A percentile compares a stretch with the other conserved stretches of the same genome.
phyloP scores from a whole-genome alignment of 2,329 filamentous ascomycete species.

The Ascomycota sp. region DNA sequence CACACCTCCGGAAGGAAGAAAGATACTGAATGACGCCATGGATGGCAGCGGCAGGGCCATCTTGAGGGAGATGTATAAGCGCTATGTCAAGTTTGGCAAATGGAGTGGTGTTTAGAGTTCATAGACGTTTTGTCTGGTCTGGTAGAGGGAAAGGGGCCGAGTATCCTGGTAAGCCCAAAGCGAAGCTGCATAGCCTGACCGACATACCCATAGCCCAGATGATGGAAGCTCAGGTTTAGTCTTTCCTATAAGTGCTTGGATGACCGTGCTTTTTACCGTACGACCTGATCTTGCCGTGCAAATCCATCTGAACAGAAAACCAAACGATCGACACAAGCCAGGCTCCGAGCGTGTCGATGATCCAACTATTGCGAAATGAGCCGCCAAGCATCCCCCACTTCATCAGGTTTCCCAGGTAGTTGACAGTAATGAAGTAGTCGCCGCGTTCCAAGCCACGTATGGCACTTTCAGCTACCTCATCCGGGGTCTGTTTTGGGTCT shows the following conservation, averaged over 20 bases:
- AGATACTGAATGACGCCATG: conserved; percentile 35
- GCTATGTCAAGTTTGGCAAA: conserved; percentile 40
- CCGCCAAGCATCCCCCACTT: conserved; percentile 36
- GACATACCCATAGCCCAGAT: too few relatives aligned
- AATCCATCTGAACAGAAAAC: conserved; percentile 32
- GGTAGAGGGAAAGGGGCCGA: too few relatives aligned
- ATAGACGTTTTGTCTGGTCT: too few relatives aligned
- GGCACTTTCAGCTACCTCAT: conserved; percentile 48
- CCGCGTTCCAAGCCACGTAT: conserved; percentile 60
- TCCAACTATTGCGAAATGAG: conserved; percentile 32
- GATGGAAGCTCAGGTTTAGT: conserved; percentile 1
- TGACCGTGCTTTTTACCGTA: conserved; percentile 36
- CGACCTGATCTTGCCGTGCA: conserved; percentile 33
- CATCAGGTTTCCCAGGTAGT: conserved; percentile 49
- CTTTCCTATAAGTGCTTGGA: conserved; percentile 24
- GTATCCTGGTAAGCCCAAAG: too few relatives aligned
- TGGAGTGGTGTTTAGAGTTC: conserved; percentile 31
- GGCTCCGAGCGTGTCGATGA: conserved; percentile 34
- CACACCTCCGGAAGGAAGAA: conserved; percentile 29
- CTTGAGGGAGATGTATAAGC: conserved; percentile 32
- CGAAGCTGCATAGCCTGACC: too few relatives aligned
- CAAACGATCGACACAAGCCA: conserved; percentile 31
- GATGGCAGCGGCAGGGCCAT: conserved; percentile 36
- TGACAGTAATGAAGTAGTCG: conserved; percentile 57
- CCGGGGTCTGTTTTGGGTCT: conserved; percentile 60